A percentile compares a stretch with the other conserved stretches of the same genome.
Conservation (phyloP, 1,284 basidiomycete genomes). For the Phaffia rhodozyma region DNA sequence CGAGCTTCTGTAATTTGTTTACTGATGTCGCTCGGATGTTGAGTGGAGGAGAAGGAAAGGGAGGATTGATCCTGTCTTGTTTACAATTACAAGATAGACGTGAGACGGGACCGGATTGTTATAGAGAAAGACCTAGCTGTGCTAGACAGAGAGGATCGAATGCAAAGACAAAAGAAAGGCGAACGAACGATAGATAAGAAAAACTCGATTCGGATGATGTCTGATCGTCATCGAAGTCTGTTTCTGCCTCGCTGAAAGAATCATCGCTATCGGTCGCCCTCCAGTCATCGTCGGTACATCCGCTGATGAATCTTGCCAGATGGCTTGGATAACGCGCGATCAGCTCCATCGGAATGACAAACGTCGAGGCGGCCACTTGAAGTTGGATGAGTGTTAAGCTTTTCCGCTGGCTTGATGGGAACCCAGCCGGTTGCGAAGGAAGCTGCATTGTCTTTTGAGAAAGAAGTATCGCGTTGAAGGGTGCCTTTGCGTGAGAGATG, state of each 20-base stretch:
- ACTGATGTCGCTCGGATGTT: slow-evolving; percentile 11
- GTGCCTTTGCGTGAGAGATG: not conserved
- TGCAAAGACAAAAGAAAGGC: not conserved
- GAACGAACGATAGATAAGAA: not conserved
- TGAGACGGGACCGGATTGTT: too few species aligned
- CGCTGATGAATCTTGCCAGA: slow-evolving; percentile 3
- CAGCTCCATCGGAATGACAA: slow-evolving; percentile 7
- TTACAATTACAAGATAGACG: too few species aligned
- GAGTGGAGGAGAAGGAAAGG: not conserved
- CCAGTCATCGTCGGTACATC: slow-evolving; percentile 3
- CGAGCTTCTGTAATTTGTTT: slow-evolving; percentile 13
- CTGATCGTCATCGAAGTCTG: slow-evolving; percentile 2
- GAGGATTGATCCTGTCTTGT: too few species aligned
- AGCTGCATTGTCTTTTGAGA: slow-evolving; percentile 11
- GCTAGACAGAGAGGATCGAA: too few species aligned
- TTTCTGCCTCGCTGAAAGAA: slow-evolving; percentile 1
- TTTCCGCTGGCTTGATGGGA: not conserved
- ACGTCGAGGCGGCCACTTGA: slow-evolving; percentile 12
- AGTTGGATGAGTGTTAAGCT: slow-evolving; percentile 8
- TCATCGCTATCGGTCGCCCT: not conserved
- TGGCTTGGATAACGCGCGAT: not conserved
- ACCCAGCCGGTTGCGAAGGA: slow-evolving; percentile 9
- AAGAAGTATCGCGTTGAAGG: slow-evolving; percentile 7
- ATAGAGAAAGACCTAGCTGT: too few species aligned
- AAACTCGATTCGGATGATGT: not conserved